Evolutionary conservation across 257 asterid genomes (phyloP).

Genomic region (Gentiana straminea): DNA sequence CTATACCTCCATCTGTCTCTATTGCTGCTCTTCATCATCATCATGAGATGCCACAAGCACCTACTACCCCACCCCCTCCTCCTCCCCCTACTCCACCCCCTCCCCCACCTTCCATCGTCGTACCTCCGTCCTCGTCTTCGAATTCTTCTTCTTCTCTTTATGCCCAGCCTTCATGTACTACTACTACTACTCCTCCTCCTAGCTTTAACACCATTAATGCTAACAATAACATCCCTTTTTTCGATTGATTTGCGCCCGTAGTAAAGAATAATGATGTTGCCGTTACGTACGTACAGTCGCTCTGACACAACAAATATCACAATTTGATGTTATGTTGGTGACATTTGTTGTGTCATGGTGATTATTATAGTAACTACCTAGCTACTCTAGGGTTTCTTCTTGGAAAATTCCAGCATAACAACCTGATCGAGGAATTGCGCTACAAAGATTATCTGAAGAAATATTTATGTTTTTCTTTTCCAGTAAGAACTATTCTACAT

Average conservation of each 20-base stretch:
- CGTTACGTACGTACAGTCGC: too few species aligned
- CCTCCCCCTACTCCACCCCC: slow-evolving; percentile 15
- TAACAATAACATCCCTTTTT: slow-evolving; percentile 50
- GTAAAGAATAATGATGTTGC: too few species aligned
- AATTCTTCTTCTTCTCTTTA: slow-evolving; percentile 49
- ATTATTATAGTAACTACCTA: too few species aligned
- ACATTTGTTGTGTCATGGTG: too few species aligned
- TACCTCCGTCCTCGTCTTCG: slow-evolving; percentile 13
- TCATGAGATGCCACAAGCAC: slow-evolving; percentile 51
- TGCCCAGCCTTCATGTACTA: slow-evolving; percentile 38
- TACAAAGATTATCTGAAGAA: too few species aligned
- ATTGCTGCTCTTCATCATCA: slow-evolving; percentile 61
- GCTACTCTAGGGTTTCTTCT: too few species aligned
- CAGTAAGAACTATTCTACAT: too few species aligned
- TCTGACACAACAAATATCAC: too few species aligned
- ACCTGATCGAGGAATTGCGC: too few species aligned
- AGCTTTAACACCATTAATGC: slow-evolving; percentile 34
- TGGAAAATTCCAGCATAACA: too few species aligned
- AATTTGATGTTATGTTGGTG: too few species aligned
- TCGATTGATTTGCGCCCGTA: slow-evolving; percentile 17
- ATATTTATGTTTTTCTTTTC: too few species aligned
- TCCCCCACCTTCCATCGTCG: slow-evolving; percentile 23
- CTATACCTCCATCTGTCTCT: slow-evolving; percentile 22
- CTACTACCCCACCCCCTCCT: slow-evolving; percentile 31
- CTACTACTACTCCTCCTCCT: neutral